Base-by-base conservation (phyloP, 2,329 filamentous ascomycete genomes). In the Eurotiales sp. region DNA sequence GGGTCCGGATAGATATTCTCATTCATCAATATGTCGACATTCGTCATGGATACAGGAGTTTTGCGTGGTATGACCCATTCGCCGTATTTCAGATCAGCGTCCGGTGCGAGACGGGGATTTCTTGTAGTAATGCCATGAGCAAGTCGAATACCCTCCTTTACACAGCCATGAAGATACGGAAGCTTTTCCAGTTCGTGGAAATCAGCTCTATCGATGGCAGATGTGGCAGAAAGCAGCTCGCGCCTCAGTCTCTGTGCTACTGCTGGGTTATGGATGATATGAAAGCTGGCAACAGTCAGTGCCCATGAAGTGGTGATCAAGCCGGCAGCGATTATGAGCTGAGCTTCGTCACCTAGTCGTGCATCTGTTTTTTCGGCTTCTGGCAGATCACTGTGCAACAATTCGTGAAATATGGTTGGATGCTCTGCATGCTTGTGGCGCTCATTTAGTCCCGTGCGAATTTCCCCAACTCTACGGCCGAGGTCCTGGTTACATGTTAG, bases 281-380 rank as follows among this genome's bases (percentile, higher is more conserved):
- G 56, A 19, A 61, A 62, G 11, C 56, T 39, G 14, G 55, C 56
- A 17, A 53, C 55, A 11, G 46, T 56, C 50, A 66, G 52, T 1
- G 60, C 55, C 47, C 59, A 57, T 3, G 65, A 62, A 0, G 67
- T 71, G 1, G 68, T 71, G 21, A 66, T 64, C 2, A 61, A 51
- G 0, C 68, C 68, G 2, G 69, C 68, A 15, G 58, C 55, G 1
- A 66, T 54, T 8, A 70, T 47, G 2, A 63, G 48, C 27, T 62
- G 55, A 19, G 60, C 62, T 37, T 72, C 69, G 23, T 68, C 62
- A 14, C 54, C 58, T 17, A 72, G 48, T 4, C 67, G 58, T 6
- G 56, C 52, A 4, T 59, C 59, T 0, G 64, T 62, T 52, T 74
- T 74, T 47, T 72, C 69, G 10, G 61, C 55, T 2, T 52, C 46